Evolutionary conservation across 192 early-diverging fungal genomes (phyloP), one percentile per base, ranked within the genome.

Genomic region (Podila clonocystis): DNA sequence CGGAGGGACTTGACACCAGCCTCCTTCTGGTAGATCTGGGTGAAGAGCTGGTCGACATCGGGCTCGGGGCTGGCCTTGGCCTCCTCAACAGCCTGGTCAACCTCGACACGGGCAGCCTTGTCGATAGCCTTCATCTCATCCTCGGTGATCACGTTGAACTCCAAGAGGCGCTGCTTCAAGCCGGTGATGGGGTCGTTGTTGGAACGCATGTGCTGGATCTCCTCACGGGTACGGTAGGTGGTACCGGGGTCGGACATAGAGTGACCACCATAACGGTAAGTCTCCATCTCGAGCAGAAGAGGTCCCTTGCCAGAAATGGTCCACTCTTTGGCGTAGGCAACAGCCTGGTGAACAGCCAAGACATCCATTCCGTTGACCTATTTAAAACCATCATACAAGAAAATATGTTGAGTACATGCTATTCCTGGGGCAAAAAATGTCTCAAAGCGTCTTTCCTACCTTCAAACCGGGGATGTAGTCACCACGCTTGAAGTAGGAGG

Each of bases 211-310:
- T 99, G 91, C 86, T 97, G 95, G 71, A 98, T 96, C 89, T 99
- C 96, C 88, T 99, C 97, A 85, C 97, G 95, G 67, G 96, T 97
- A 74, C 97, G 93, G 94, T 99, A 99, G 49, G 95, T 98, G 84
- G 97, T 99, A 74, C 97, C 97, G 28, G 97, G 97, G 86, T 99
- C 97, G 67, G 97, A 99, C 97, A 99, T 99, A 74, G 97, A 99
- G 95, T 99, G 97, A 64, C 97, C 97, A 85, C 97, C 97, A 87
- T 99, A 99, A 63, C 97, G 96, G 89, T 99, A 99, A 29, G 97
- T 99, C 73, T 93, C 92, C 90, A 97, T 91, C 89, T 99, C 97
- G 84, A 98, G 88, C 33, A 99, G 90, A 64, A 98, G 82, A 49
- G 97, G 97, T 13, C 97, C 97, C 69, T 97, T 93, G 73, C 91